Evolutionary conservation across 129 eudicot genomes (phyloP).

Genomic region (Ambrosia trifida): DNA sequence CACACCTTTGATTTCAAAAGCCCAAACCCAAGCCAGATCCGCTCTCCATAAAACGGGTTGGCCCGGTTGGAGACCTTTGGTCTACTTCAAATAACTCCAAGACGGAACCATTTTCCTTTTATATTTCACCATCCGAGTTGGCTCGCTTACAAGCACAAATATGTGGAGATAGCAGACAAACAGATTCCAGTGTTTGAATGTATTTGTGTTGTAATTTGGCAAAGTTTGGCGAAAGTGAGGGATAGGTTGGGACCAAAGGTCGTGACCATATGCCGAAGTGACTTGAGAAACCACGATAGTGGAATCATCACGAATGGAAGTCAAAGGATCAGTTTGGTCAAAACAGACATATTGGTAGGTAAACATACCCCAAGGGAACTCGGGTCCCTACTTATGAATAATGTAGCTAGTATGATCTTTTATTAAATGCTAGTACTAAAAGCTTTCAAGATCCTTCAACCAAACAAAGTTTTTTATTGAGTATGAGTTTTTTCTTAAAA

Average conservation of each 20-base stretch:
- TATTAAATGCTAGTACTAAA: no score
- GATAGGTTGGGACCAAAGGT: conserved; percentile 28
- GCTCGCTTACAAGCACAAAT: conserved; percentile 43
- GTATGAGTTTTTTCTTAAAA: no score
- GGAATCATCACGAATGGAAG: no score
- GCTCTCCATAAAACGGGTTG: conserved; percentile 47
- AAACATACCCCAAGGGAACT: conserved; percentile 35
- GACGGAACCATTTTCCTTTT: conserved; percentile 49
- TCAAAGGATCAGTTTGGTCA: conserved; percentile 48
- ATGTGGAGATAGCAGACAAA: no score
- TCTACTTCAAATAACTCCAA: conserved; percentile 16
- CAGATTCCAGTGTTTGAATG: no score
- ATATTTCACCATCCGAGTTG: conserved; percentile 36
- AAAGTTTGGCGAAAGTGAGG: conserved; percentile 42
- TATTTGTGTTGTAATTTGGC: no score
- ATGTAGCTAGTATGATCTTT: no score
- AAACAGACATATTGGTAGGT: conserved; percentile 27
- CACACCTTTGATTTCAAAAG: not conserved
- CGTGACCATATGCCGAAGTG: conserved; percentile 52
- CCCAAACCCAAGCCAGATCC: conserved; percentile 34
- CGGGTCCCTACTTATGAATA: conserved; percentile 38
- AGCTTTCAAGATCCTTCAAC: no score
- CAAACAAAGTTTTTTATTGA: no score
- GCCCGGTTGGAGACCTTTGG: conserved; percentile 76
- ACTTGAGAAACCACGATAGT: conserved; percentile 5